These are phyloP conservation scores for Tetrapisispora fleetii DNA, from an alignment of 805 yeast species.

Conservation along the genomic window DNA sequence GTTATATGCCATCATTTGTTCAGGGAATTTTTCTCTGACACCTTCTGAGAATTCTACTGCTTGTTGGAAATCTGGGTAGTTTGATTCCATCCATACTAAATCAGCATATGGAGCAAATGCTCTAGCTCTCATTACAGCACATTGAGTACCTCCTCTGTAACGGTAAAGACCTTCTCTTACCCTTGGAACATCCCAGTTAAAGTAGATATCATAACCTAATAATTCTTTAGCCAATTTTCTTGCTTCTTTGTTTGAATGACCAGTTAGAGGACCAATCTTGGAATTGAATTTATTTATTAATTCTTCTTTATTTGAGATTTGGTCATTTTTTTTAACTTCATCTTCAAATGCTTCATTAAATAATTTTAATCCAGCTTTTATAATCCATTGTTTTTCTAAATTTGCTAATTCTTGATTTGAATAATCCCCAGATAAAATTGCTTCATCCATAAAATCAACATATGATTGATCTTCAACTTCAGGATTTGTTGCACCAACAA, in stretches of 20 bases:
- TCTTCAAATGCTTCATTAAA: constrained; percentile 89
- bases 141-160: constrained; percentile 91
- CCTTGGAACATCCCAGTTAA: constrained; percentile 92
- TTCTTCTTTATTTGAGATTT: constrained; percentile 42
- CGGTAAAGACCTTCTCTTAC: constrained; percentile 96
- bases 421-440: constrained; percentile 55
- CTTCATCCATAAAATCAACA: constrained; percentile 68
- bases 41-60: constrained; percentile 94
- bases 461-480: constrained; percentile 40
- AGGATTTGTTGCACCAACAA: constrained; percentile 86
- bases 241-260: constrained; percentile 72
- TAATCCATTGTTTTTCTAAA: constrained; percentile 75
- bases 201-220: constrained; percentile 73
- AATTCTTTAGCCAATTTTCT: constrained; percentile 62
- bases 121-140: constrained; percentile 94
- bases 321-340: constrained; percentile 52
- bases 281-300: constrained; percentile 56
- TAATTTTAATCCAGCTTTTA: constrained; percentile 72
- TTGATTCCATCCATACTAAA: constrained; percentile 97
- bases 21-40: constrained; percentile 68
- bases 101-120: constrained; percentile 84
- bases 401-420: constrained; percentile 51
- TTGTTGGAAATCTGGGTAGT: constrained; percentile 85
- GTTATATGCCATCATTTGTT: constrained; percentile 95
- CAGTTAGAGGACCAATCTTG: constrained; percentile 65